These are phyloP conservation scores for Achaetomiella virescens DNA, from an alignment of 495 filamentous ascomycete genomes.

Conservation along the genomic window DNA sequence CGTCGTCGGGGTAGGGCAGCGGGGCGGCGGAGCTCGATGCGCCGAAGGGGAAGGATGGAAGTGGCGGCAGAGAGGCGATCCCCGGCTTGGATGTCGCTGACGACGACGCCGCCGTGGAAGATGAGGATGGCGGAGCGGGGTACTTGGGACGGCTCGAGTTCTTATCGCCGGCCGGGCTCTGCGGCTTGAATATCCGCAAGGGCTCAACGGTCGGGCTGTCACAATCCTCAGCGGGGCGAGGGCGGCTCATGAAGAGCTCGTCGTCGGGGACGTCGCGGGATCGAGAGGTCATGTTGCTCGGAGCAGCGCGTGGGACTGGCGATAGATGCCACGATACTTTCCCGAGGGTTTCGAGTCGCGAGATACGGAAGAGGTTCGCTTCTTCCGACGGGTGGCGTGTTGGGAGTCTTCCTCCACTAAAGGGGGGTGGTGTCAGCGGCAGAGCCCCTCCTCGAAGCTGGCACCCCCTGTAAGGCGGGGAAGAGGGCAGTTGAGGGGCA, in stretches of 20 bases:
- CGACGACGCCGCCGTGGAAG: slow-evolving; percentile 28
- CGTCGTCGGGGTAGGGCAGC: slow-evolving; percentile 76
- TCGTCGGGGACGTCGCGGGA: slow-evolving; percentile 55
- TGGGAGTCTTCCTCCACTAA: neutral
- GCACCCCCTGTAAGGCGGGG: neutral
- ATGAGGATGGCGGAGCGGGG: slow-evolving; percentile 42
- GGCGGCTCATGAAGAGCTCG: slow-evolving; percentile 70
- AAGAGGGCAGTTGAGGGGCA: neutral
- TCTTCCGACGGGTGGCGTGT: neutral
- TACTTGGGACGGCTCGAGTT: slow-evolving; percentile 43
- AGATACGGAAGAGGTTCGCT: neutral
- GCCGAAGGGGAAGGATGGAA: slow-evolving; percentile 52
- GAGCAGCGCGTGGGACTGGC: slow-evolving; percentile 2
- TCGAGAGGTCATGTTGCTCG: slow-evolving; percentile 38
- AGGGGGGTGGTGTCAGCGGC: neutral
- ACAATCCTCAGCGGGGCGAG: slow-evolving; percentile 42
- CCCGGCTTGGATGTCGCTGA: slow-evolving; percentile 20
- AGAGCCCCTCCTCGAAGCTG: neutral
- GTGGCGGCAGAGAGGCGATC: slow-evolving; percentile 32
- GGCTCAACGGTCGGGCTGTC: slow-evolving; percentile 74
- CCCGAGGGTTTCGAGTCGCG: neutral
- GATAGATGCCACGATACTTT: neutral
- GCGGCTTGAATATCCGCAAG: slow-evolving; percentile 73
- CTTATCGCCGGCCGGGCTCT: slow-evolving; percentile 47
- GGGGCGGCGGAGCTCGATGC: slow-evolving; percentile 58